phyloP scores from a whole-genome alignment of 768 basidiomycete genomes.

The Butyriboletus loyo region DNA sequence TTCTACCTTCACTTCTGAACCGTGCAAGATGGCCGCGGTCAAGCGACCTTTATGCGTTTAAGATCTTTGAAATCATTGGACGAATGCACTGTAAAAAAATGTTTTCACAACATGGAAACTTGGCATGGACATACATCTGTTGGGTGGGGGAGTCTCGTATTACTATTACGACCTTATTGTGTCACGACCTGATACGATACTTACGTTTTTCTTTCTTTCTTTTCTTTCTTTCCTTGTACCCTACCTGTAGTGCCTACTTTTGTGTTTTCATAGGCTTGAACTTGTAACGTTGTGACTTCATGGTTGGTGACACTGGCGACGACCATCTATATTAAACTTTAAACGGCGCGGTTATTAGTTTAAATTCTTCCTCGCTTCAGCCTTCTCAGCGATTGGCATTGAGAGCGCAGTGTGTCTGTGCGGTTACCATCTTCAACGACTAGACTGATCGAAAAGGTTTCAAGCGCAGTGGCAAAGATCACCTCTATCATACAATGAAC shows the following conservation, averaged over 20 bases:
- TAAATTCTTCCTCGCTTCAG: too few species aligned
- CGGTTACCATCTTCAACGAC: too few species aligned
- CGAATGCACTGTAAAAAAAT: neutral
- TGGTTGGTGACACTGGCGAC: neutral
- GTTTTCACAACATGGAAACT: neutral
- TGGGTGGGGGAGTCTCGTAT: neutral
- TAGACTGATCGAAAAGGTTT: too few species aligned
- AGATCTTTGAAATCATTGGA: slow-evolving; percentile 3
- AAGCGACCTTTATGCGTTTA: slow-evolving; percentile 20
- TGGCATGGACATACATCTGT: neutral
- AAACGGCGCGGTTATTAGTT: too few species aligned
- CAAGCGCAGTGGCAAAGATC: too few species aligned
- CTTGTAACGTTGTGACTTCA: neutral
- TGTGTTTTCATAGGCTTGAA: neutral
- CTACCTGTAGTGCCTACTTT: neutral
- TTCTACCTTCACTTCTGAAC: slow-evolving; percentile 4
- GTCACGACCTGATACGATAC: neutral
- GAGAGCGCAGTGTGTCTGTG: too few species aligned
- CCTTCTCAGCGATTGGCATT: too few species aligned
- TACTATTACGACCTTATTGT: neutral
- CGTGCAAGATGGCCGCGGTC: slow-evolving; percentile 5
- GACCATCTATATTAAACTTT: too few species aligned
- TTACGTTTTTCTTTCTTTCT: neutral
- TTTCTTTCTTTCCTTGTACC: neutral
- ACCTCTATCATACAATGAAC: too few species aligned